phyloP scores from a whole-genome alignment of 208 protist species.

The Spongospora subterranea region DNA sequence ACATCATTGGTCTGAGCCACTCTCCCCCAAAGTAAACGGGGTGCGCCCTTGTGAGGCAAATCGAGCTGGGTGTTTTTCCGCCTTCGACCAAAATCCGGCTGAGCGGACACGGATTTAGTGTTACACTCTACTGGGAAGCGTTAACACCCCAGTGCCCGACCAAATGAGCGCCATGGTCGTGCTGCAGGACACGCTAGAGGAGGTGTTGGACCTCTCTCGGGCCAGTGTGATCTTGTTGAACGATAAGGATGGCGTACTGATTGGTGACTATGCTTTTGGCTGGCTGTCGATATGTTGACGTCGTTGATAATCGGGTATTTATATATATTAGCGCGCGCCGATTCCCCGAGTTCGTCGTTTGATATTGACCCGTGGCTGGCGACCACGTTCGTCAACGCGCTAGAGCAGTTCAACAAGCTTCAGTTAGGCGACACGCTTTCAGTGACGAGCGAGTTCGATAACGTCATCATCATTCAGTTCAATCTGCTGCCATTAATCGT shows the following conservation, averaged over 20 bases:
- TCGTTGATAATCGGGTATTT: no score
- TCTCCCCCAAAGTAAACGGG: no score
- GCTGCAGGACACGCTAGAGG: no score
- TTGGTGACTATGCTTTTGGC: neutral
- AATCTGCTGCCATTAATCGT: conserved; percentile 51
- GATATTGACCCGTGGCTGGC: conserved; percentile 56
- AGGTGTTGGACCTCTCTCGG: neutral
- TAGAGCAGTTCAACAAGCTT: conserved; percentile 15
- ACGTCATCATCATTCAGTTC: conserved; percentile 37
- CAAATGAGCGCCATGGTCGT: no score
- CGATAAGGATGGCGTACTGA: conserved; percentile 44
- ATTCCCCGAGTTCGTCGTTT: neutral
- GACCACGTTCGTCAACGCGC: conserved; percentile 41
- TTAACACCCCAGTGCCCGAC: no score
- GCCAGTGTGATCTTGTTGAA: neutral
- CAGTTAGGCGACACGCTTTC: conserved; percentile 11
- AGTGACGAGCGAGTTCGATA: conserved; percentile 28
- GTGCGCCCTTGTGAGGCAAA: no score
- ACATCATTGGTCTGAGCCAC: no score
- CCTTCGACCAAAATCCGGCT: no score
- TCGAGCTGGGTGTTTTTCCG: no score
- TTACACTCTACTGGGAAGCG: no score
- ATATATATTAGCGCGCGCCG: neutral
- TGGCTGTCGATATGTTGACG: neutral
- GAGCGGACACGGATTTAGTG: no score